Percentiles rank a stretch among this genome's conserved stretches.
Conservation (phyloP, 1,139 yeast species). For the Hanseniaspora gamundiae region DNA sequence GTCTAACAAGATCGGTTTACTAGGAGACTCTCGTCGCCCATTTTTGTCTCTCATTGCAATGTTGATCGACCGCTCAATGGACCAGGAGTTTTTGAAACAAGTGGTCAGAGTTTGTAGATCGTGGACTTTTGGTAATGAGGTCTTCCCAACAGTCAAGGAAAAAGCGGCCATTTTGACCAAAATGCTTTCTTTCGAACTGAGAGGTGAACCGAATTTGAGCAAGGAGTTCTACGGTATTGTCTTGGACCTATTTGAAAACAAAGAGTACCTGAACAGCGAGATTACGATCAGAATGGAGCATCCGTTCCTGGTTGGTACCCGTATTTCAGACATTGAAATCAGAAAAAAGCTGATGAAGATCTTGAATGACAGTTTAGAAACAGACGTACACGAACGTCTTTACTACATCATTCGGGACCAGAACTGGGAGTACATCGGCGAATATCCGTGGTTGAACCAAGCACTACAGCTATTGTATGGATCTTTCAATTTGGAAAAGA, state of each 20-base stretch:
- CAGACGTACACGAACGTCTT: slow-evolving; percentile 64
- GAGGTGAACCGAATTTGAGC: slow-evolving; percentile 74
- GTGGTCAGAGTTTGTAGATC: slow-evolving; percentile 68
- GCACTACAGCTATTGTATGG: slow-evolving; percentile 82
- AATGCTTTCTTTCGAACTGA: slow-evolving; percentile 84
- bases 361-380: slow-evolving; percentile 68
- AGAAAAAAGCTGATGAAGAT: slow-evolving; percentile 73
- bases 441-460: slow-evolving; percentile 90
- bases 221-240: slow-evolving; percentile 77
- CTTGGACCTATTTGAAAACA: slow-evolving; percentile 78
- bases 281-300: slow-evolving; percentile 93
- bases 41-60: slow-evolving; percentile 81
- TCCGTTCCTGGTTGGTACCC: slow-evolving; percentile 89
- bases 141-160: slow-evolving; percentile 91
- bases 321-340: slow-evolving; percentile 64
- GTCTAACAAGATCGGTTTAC: slow-evolving; percentile 64
- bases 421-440: slow-evolving; percentile 92
- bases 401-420: slow-evolving; percentile 83
- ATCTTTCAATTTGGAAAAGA: slow-evolving; percentile 45
- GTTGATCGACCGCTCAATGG: slow-evolving; percentile 78
- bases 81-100: slow-evolving; percentile 59
- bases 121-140: slow-evolving; percentile 85
- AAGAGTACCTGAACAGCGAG: slow-evolving; percentile 70
- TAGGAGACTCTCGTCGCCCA: slow-evolving; percentile 89
- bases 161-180: slow-evolving; percentile 90